A percentile compares a stretch with the other conserved stretches of the same genome.
Evolutionary conservation across 495 filamentous ascomycete species (phyloP).

Genomic region (Penicillium arizonense): DNA sequence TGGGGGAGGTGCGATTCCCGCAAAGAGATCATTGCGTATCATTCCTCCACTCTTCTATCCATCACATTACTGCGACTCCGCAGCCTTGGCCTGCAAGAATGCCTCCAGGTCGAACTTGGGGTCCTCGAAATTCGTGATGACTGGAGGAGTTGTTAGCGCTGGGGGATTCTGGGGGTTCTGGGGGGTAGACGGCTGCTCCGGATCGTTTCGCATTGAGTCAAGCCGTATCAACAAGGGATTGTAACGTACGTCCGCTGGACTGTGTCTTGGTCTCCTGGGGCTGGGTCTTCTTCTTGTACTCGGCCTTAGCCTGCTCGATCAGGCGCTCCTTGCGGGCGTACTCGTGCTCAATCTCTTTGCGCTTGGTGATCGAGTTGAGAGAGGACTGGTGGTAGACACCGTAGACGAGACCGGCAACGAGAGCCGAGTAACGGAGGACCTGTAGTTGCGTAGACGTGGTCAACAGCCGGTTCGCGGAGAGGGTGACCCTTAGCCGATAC

Average conservation of each 20-base stretch:
- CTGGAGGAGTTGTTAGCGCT: slow-evolving; percentile 43
- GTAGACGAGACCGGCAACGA: slow-evolving; percentile 85
- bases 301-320: slow-evolving; percentile 88
- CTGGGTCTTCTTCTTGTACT: slow-evolving; percentile 74
- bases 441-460: slow-evolving; percentile 38
- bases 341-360: slow-evolving; percentile 66
- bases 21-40: slow-evolving; percentile 34
- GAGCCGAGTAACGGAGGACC: slow-evolving; percentile 94
- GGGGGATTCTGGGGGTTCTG: not conserved
- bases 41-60: slow-evolving; percentile 32
- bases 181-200: slow-evolving; percentile 1
- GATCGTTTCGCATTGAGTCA: not conserved
- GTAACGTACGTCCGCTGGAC: slow-evolving; percentile 59
- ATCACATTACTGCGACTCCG: slow-evolving; percentile 47
- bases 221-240: not conserved
- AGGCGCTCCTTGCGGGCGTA: slow-evolving; percentile 83
- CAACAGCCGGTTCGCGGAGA: slow-evolving; percentile 18
- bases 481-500: slow-evolving; percentile 21
- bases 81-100: slow-evolving; percentile 65
- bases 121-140: slow-evolving; percentile 79
- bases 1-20: slow-evolving; percentile 35
- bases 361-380: slow-evolving; percentile 64
- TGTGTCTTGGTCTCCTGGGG: slow-evolving; percentile 47
- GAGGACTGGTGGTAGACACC: slow-evolving; percentile 86
- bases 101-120: slow-evolving; percentile 89